These are phyloP conservation scores for Pythium graminicola DNA, from an alignment of 352 stramenopile species.

Conservation along the genomic window DNA sequence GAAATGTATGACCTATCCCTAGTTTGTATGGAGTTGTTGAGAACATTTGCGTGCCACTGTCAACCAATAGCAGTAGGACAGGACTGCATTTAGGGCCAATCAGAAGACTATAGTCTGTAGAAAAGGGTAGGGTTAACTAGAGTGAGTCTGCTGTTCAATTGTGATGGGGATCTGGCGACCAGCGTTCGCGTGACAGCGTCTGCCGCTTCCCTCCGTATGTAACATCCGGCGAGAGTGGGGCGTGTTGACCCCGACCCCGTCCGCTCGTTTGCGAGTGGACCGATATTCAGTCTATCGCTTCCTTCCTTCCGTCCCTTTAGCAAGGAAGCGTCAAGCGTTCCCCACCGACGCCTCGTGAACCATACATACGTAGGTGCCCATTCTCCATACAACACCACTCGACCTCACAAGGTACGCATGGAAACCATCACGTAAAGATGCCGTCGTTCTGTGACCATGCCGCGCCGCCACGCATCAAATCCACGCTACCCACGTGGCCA, in stretches of 20 bases:
- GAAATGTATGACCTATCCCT: neutral
- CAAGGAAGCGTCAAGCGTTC: conserved; percentile 5
- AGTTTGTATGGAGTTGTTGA: neutral
- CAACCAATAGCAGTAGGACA: too few species aligned
- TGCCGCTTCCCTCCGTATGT: conserved; percentile 1
- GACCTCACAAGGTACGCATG: conserved; percentile 6
- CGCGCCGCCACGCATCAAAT: too few species aligned
- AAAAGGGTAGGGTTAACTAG: conserved; percentile 6
- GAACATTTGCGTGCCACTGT: neutral
- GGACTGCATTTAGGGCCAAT: too few species aligned
- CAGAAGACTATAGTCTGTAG: neutral
- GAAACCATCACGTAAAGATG: neutral
- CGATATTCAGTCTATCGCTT: conserved; percentile 14
- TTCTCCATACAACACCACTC: conserved; percentile 3
- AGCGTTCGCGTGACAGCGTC: conserved; percentile 3
- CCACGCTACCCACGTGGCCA: too few species aligned
- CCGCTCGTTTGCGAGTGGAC: conserved; percentile 13
- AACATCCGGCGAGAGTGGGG: conserved; percentile 5
- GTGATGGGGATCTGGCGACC: conserved; percentile 3
- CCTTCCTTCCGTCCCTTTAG: conserved; percentile 6
- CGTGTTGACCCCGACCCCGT: conserved; percentile 17
- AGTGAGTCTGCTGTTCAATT: conserved; percentile 15
- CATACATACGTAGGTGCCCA: neutral
- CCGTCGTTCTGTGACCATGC: too few species aligned
- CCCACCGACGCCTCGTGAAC: neutral